Evolutionary conservation across 148 eudicot genomes (phyloP), one percentile per base, ranked within the genome.

Genomic region (Pharnaceum exiguum): DNA sequence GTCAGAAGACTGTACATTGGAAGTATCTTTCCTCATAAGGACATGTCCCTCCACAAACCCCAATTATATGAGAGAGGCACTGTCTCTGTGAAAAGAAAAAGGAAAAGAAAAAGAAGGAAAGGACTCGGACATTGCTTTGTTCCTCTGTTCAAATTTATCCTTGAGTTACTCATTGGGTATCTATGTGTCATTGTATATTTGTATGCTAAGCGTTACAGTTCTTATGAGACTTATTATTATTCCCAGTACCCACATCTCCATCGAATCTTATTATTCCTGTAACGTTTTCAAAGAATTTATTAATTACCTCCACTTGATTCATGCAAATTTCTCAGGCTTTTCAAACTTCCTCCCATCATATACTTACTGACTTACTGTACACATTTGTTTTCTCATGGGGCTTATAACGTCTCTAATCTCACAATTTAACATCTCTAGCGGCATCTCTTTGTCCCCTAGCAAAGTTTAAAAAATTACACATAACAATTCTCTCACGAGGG

Each of bases 401-500:
- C 60, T 69, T 46, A 57, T 70, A 70, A 63, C 64, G 74, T 70
- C 64, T 63, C 47, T 49, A 57, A 47, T 52, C 56, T 55, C 38
- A 43, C 50, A 46, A 55, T 57, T 21, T 31, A 63, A 53, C 40
- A 10, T 50, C 39, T 68, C 47, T 52, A 59, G 59, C 66, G 26
- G 52, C 25, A 63, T 50, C 54, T 51, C 25, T 59, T 70, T 57
- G 74, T 70, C 74, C 44, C 42, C 47, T 70, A 32, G 30, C 44
- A 42, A 25, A 38, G n/a, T n/a, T n/a, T n/a, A n/a, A n/a, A n/a
- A n/a, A n/a, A n/a, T n/a, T n/a, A n/a, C n/a, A n/a, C n/a, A n/a
- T n/a, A n/a, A n/a, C n/a, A n/a, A 39, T 38, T 48, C 40, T 43
- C 66, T 60, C 72, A 53, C 62, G 53, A 47, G 11, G 18, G n/a